A percentile compares a stretch with the other conserved stretches of the same genome.
Evolutionary conservation across 441 rosid genomes (phyloP).

Genomic region (Arabidopsis hybrid): DNA sequence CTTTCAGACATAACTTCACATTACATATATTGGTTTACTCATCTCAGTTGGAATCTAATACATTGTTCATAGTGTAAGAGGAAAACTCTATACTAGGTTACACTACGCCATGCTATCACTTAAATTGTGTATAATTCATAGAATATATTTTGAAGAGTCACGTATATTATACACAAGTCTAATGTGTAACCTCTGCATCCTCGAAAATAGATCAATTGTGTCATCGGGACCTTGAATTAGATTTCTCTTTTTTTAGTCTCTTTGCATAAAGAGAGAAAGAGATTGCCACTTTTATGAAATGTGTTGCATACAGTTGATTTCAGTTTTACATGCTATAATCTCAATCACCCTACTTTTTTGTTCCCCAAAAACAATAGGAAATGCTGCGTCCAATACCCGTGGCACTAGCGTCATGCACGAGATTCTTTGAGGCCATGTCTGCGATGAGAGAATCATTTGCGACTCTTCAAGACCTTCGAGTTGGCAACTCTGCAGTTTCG

Average conservation of each 20-base stretch:
- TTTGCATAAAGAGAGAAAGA: conserved; percentile 16
- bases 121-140: neutral
- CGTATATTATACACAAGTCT: too few species aligned
- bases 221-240: neutral
- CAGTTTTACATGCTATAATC: conserved; percentile 7
- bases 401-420: conserved; percentile 94
- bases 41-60: neutral
- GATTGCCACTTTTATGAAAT: neutral
- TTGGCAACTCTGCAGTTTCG: conserved; percentile 64
- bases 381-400: conserved; percentile 98
- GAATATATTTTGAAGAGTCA: too few species aligned
- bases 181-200: too few species aligned
- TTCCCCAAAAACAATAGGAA: conserved; percentile 56
- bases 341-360: neutral
- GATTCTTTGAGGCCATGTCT: conserved; percentile 97
- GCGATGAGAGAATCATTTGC: conserved; percentile 98
- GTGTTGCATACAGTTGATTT: conserved; percentile 8
- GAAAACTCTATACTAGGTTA: neutral
- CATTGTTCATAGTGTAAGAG: conserved; percentile 18
- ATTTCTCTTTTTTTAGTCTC: neutral
- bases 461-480: conserved; percentile 84
- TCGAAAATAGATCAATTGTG: neutral
- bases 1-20: neutral
- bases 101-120: too few species aligned
- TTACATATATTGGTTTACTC: conserved; percentile 10